Evolutionary conservation across 345 rosid genomes (phyloP).

Genomic region (Garcia nutans): DNA sequence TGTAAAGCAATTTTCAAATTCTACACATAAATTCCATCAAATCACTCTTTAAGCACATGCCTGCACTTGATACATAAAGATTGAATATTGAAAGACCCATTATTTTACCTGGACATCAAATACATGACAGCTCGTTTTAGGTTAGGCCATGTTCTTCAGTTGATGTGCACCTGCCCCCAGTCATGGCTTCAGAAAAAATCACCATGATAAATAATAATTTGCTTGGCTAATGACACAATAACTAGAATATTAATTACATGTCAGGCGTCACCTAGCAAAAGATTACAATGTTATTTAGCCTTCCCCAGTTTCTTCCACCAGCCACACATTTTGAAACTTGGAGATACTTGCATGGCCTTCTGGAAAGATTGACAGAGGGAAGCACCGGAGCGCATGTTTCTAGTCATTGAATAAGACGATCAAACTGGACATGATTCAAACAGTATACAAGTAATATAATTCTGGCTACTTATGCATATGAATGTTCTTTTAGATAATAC

Average conservation of each 20-base stretch:
- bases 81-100: not conserved
- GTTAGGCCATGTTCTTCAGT: not conserved
- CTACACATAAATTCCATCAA: not conserved
- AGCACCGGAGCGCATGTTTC: not conserved
- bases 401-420: not conserved
- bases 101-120: not conserved
- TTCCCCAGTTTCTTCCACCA: not conserved
- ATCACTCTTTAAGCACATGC: too few relatives aligned
- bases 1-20: constrained; percentile 5
- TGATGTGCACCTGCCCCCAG: not conserved
- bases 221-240: not conserved
- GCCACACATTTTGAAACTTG: not conserved
- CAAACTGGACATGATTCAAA: not conserved
- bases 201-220: not conserved
- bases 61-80: too few relatives aligned
- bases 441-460: not conserved
- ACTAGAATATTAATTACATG: not conserved
- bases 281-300: not conserved
- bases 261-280: not conserved
- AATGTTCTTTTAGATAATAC: not conserved
- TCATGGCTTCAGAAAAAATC: not conserved
- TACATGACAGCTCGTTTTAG: not conserved
- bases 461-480: not conserved
- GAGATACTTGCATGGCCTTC: not conserved
- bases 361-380: not conserved